These are phyloP conservation scores for Haplosporangium gracile DNA, from an alignment of 192 early-diverging fungal genomes.

Conservation along the genomic window DNA sequence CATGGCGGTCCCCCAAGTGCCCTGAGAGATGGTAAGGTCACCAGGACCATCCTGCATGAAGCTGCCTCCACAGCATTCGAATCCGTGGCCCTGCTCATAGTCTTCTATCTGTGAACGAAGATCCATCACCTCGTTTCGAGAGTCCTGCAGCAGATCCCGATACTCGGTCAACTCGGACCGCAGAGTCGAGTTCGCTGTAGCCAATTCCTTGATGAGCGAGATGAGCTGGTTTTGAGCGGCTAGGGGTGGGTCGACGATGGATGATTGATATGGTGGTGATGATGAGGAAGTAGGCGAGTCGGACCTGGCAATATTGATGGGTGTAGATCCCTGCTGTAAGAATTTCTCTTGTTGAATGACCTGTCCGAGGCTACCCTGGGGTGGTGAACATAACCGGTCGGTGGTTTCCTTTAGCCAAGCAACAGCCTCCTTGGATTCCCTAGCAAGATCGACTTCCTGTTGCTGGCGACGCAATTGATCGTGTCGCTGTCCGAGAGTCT, in stretches of 20 bases:
- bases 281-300: slow-evolving; percentile 22
- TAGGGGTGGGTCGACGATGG: slow-evolving; percentile 36
- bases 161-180: slow-evolving; percentile 62
- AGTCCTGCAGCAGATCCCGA: slow-evolving; percentile 61
- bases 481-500: slow-evolving; percentile 39
- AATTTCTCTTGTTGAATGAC: slow-evolving; percentile 48
- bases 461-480: slow-evolving; percentile 38
- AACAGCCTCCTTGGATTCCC: slow-evolving; percentile 49
- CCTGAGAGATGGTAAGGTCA: background rate
- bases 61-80: slow-evolving; percentile 37
- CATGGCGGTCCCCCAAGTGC: slow-evolving; percentile 7
- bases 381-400: slow-evolving; percentile 37
- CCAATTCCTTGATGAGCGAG: slow-evolving; percentile 65
- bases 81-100: slow-evolving; percentile 44
- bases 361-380: slow-evolving; percentile 49
- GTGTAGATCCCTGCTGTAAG: slow-evolving; percentile 10
- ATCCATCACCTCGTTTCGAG: slow-evolving; percentile 58
- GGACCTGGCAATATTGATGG: slow-evolving; percentile 26
- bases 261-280: slow-evolving; percentile 33
- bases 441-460: slow-evolving; percentile 39
- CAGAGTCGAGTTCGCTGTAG: slow-evolving; percentile 66
- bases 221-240: slow-evolving; percentile 62
- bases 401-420: slow-evolving; percentile 56
- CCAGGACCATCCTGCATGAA: slow-evolving; percentile 6
- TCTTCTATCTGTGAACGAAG: slow-evolving; percentile 62